Conservation (phyloP, 2,329 filamentous ascomycete species). For the Fusarium newnesense region DNA sequence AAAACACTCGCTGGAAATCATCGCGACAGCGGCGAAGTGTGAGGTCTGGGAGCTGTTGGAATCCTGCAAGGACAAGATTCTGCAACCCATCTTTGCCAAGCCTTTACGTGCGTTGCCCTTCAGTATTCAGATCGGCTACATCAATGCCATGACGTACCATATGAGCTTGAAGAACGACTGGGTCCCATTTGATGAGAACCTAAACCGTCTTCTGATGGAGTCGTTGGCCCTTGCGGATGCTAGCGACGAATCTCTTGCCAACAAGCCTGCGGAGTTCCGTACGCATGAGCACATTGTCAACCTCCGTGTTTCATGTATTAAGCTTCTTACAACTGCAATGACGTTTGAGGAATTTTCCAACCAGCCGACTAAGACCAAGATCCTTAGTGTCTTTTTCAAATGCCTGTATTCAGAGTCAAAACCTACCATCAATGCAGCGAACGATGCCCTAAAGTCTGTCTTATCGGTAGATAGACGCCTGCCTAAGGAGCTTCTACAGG, state of each 20-base stretch:
- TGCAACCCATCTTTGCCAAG: conserved; percentile 95
- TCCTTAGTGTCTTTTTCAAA: conserved; percentile 98
- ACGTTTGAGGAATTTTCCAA: conserved; percentile 91
- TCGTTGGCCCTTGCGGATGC: conserved; percentile 94
- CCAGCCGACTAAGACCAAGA: conserved; percentile 71
- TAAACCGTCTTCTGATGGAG: conserved; percentile 92
- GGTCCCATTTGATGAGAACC: conserved; percentile 88
- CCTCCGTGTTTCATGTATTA: conserved; percentile 91
- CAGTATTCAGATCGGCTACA: conserved; percentile 95
- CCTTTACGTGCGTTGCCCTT: conserved; percentile 93
- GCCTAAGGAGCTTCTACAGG: conserved; percentile 94
- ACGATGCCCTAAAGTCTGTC: conserved; percentile 87
- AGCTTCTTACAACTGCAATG: conserved; percentile 92
- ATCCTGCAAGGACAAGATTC: conserved; percentile 87
- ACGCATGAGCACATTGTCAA: conserved; percentile 96
- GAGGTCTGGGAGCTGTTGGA: conserved; percentile 89
- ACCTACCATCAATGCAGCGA: conserved; percentile 92
- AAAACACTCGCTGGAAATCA: conserved; percentile 80
- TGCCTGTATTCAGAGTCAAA: conserved; percentile 93
- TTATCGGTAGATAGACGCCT: conserved; percentile 89
- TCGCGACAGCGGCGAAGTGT: conserved; percentile 80
- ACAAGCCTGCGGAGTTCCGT: conserved; percentile 93
- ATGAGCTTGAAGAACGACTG: conserved; percentile 89
- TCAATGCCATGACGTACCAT: conserved; percentile 97
- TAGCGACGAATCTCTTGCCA: conserved; percentile 88